These are phyloP conservation scores for Aspergillus cejpii DNA, from an alignment of 2,329 filamentous ascomycete genomes.

Conservation along the genomic window DNA sequence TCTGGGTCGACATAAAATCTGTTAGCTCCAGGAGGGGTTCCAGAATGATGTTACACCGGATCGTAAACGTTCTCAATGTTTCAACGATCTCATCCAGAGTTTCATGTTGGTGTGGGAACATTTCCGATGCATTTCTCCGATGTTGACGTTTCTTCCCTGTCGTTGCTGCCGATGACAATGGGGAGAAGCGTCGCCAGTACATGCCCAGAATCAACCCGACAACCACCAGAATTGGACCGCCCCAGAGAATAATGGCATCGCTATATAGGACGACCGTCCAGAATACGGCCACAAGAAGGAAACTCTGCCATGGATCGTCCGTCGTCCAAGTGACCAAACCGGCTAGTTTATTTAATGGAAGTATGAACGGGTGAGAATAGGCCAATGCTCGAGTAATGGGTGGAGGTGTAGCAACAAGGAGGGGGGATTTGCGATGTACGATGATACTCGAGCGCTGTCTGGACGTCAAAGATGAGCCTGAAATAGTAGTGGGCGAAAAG, in stretches of 20 bases:
- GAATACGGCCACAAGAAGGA: slow-evolving; percentile 74
- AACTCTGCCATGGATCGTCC: slow-evolving; percentile 93
- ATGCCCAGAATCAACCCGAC: slow-evolving; percentile 76
- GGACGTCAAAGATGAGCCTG: slow-evolving; percentile 59
- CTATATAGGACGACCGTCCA: slow-evolving; percentile 85
- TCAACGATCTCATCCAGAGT: slow-evolving; percentile 96
- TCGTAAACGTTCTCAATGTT: slow-evolving; percentile 81
- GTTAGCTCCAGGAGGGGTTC: slow-evolving; percentile 84
- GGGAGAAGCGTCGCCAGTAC: slow-evolving; percentile 85
- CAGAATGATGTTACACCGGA: slow-evolving; percentile 82
- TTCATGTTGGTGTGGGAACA: slow-evolving; percentile 74
- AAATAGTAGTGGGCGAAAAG: slow-evolving; percentile 79
- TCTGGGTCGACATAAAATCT: slow-evolving; percentile 86
- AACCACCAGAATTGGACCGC: slow-evolving; percentile 77
- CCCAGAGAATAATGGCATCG: slow-evolving; percentile 70
- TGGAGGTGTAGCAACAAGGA: slow-evolving; percentile 87
- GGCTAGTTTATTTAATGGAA: slow-evolving; percentile 77
- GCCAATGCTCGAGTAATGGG: slow-evolving; percentile 90
- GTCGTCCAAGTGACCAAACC: slow-evolving; percentile 92
- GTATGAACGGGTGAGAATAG: slow-evolving; percentile 89
- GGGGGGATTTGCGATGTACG: slow-evolving; percentile 91
- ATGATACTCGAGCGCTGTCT: slow-evolving; percentile 84
- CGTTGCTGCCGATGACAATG: slow-evolving; percentile 78
- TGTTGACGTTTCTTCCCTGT: slow-evolving; percentile 56
- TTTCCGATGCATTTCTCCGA: slow-evolving; percentile 50